These are phyloP conservation scores for Fusarium multiceps DNA, from an alignment of 2,329 filamentous ascomycete species.

Conservation along the genomic window DNA sequence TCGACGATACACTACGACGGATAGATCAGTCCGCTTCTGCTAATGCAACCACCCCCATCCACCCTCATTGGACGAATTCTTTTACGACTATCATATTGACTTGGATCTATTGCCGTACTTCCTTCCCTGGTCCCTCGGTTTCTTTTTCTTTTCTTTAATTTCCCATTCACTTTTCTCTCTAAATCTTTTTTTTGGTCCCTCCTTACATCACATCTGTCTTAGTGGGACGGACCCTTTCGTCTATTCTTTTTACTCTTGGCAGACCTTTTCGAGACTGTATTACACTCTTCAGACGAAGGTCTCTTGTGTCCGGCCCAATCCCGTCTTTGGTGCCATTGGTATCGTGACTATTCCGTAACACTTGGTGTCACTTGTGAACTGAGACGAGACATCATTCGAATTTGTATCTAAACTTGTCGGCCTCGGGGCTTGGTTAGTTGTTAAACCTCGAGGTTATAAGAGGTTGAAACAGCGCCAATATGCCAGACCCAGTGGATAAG, in stretches of 20 bases:
- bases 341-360: neutral
- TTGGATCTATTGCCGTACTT: constrained; percentile 16
- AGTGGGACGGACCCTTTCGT: constrained; percentile 2
- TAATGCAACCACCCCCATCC: constrained; percentile 28
- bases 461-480: constrained; percentile 24
- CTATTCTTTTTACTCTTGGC: constrained; percentile 15
- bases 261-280: constrained; percentile 19
- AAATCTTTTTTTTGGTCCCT: neutral
- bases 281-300: constrained; percentile 5
- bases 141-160: constrained; percentile 20
- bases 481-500: constrained; percentile 47
- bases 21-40: constrained; percentile 5
- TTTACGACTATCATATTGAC: constrained; percentile 27
- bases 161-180: neutral
- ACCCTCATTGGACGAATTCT: constrained; percentile 9
- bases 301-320: constrained; percentile 25
- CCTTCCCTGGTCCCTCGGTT: constrained; percentile 9
- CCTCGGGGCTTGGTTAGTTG: neutral
- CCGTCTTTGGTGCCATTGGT: constrained; percentile 5
- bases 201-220: constrained; percentile 11
- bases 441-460: neutral
- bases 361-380: neutral
- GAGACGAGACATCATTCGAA: neutral
- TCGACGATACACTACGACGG: constrained; percentile 15
- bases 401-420: neutral